A percentile compares a stretch with the other conserved stretches of the same genome.
Conservation (phyloP, 257 asterid species). For the Misopates orontium region DNA sequence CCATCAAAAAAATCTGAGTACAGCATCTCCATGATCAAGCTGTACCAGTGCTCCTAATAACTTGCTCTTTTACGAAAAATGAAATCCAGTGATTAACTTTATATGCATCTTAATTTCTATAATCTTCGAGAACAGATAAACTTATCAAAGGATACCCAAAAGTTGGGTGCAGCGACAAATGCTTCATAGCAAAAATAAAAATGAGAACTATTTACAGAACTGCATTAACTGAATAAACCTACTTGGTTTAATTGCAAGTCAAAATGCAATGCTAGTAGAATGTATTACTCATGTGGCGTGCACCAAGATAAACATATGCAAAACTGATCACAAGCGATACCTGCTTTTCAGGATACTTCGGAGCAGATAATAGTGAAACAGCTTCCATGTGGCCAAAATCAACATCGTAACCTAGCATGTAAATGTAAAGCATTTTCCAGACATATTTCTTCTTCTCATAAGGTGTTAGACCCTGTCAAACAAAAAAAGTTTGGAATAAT, state of each 20-base stretch:
- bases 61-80: no score
- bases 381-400: constrained; percentile 99
- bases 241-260: constrained; percentile 8
- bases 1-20: no score
- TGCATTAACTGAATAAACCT: no score
- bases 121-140: no score
- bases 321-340: constrained; percentile 33
- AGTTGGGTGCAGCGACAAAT: no score
- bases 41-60: no score
- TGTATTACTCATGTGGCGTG: not conserved
- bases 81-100: no score
- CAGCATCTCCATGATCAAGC: no score
- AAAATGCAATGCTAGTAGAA: constrained; percentile 13
- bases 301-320: constrained; percentile 12
- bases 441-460: constrained; percentile 98
- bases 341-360: constrained; percentile 99
- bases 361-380: constrained; percentile 95
- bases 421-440: constrained; percentile 99
- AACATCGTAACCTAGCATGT: constrained; percentile 98
- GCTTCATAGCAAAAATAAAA: no score
- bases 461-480: constrained; percentile 77
- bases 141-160: no score
- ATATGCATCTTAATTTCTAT: no score
- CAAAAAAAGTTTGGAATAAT: constrained; percentile 8
- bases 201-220: no score